These are phyloP conservation scores for Physcomitrium patens DNA, from an alignment of 225 moss, liverwort and hornwort genomes.

Conservation along the genomic window DNA sequence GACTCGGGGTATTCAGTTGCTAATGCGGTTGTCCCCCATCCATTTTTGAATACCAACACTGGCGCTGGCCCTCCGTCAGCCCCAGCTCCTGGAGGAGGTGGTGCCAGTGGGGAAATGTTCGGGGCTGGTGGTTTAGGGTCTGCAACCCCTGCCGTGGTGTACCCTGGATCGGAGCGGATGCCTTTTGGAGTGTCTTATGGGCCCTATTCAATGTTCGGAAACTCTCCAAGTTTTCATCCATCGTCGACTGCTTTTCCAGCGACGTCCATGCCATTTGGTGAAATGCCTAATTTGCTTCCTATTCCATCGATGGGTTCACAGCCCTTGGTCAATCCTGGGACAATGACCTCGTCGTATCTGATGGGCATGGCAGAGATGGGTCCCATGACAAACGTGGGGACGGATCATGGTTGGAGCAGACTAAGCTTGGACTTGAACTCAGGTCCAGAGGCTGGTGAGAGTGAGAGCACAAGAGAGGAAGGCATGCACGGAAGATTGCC, in stretches of 20 bases:
- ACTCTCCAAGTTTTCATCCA: constrained; percentile 61
- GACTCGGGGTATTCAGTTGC: constrained; percentile 78
- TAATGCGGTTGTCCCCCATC: constrained; percentile 54
- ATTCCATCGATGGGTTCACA: constrained; percentile 66
- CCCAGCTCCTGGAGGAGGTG: constrained; percentile 43
- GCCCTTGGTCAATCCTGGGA: constrained; percentile 44
- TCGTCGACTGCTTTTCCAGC: constrained; percentile 57
- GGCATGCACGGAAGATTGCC: constrained; percentile 68
- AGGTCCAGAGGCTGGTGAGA: constrained; percentile 84
- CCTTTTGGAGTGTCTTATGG: constrained; percentile 61
- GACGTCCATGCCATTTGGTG: constrained; percentile 66
- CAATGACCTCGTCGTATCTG: constrained; percentile 59
- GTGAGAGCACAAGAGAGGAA: constrained; percentile 75
- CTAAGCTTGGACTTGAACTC: constrained; percentile 92
- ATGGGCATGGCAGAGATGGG: constrained; percentile 30
- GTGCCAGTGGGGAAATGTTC: constrained; percentile 66
- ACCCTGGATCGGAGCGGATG: constrained; percentile 60
- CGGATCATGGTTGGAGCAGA: constrained; percentile 58
- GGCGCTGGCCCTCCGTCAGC: constrained; percentile 51
- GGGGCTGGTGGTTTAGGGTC: constrained; percentile 52
- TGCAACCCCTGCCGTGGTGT: constrained; percentile 57
- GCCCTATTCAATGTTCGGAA: constrained; percentile 63
- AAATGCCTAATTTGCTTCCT: constrained; percentile 63
- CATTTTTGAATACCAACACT: constrained; percentile 70
- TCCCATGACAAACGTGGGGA: constrained; percentile 49